phyloP scores from a whole-genome alignment of 2,329 filamentous ascomycete species.

The Colletotrichum lentis region DNA sequence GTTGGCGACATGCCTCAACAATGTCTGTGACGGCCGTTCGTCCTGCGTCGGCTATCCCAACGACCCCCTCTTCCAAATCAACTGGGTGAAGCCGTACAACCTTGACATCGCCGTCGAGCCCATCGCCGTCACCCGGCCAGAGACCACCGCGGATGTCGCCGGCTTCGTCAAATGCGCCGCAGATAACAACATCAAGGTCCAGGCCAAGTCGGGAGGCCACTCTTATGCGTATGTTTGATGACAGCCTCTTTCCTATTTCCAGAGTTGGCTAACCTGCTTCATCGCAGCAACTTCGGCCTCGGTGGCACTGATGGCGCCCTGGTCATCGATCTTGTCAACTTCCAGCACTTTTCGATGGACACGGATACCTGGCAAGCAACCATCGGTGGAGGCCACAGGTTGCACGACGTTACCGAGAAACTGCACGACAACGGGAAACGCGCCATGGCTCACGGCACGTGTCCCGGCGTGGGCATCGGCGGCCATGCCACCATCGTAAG shows the following conservation, averaged over 20 bases:
- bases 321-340: constrained; percentile 62
- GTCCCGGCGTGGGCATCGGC: constrained; percentile 66
- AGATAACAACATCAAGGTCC: constrained; percentile 60
- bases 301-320: constrained; percentile 61
- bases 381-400: constrained; percentile 62
- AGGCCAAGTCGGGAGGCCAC: constrained; percentile 71
- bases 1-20: constrained; percentile 56
- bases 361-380: constrained; percentile 60
- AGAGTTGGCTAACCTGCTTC: neutral
- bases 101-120: constrained; percentile 60
- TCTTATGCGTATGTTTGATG: constrained; percentile 65
- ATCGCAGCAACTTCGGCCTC: constrained; percentile 51
- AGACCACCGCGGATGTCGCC: constrained; percentile 62
- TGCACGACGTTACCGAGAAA: constrained; percentile 60
- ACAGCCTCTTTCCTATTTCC: neutral
- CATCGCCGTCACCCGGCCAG: constrained; percentile 64
- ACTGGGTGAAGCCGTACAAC: constrained; percentile 64
- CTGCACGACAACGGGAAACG: constrained; percentile 61
- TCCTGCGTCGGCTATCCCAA: constrained; percentile 58
- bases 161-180: constrained; percentile 66
- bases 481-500: constrained; percentile 66
- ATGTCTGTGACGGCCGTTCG: constrained; percentile 55
- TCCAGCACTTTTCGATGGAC: constrained; percentile 64
- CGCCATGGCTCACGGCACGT: constrained; percentile 68
- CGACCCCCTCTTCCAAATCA: constrained; percentile 54